A percentile compares a stretch with the other conserved stretches of the same genome.
These are phyloP conservation scores for Viridothelium virens DNA, from an alignment of 495 filamentous ascomycete genomes.

Conservation along the genomic window DNA sequence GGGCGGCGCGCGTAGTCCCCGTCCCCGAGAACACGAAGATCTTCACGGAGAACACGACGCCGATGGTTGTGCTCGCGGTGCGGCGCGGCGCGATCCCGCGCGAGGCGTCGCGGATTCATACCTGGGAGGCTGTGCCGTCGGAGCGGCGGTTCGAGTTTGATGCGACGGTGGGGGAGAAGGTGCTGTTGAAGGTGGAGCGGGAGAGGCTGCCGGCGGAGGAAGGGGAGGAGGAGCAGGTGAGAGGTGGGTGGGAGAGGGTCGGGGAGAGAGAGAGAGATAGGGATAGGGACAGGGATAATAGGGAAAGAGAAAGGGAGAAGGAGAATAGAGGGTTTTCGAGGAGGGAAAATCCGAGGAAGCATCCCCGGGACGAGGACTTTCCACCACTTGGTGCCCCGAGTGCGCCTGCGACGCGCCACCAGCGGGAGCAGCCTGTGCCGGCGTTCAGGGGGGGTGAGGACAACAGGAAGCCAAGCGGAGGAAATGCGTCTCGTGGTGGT, in stretches of 20 bases:
- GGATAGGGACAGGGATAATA: no score
- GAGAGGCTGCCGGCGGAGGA: constrained; percentile 48
- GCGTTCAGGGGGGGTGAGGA: neutral
- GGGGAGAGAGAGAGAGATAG: no score
- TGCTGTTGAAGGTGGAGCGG: constrained; percentile 64
- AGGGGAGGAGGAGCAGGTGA: constrained; percentile 43
- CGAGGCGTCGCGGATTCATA: constrained; percentile 73
- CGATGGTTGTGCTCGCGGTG: constrained; percentile 36
- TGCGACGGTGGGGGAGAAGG: constrained; percentile 78
- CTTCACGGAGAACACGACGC: constrained; percentile 60
- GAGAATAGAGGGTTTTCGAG: constrained; percentile 51
- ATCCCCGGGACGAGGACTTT: constrained; percentile 45
- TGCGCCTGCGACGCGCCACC: constrained; percentile 11
- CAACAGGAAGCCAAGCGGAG: constrained; percentile 13
- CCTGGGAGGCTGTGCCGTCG: constrained; percentile 67
- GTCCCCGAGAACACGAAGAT: constrained; percentile 43
- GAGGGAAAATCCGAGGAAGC: constrained; percentile 50
- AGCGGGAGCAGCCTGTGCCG: constrained; percentile 1
- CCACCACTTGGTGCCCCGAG: constrained; percentile 21
- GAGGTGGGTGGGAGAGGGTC: no score
- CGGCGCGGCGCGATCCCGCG: constrained; percentile 60
- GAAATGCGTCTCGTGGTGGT: constrained; percentile 13
- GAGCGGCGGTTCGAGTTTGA: constrained; percentile 61
- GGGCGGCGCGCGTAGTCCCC: constrained; percentile 71
- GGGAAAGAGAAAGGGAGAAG: constrained; percentile 31